Evolutionary conservation across 2,329 filamentous ascomycete species (phyloP).

Genomic region (Phialophora tarda): DNA sequence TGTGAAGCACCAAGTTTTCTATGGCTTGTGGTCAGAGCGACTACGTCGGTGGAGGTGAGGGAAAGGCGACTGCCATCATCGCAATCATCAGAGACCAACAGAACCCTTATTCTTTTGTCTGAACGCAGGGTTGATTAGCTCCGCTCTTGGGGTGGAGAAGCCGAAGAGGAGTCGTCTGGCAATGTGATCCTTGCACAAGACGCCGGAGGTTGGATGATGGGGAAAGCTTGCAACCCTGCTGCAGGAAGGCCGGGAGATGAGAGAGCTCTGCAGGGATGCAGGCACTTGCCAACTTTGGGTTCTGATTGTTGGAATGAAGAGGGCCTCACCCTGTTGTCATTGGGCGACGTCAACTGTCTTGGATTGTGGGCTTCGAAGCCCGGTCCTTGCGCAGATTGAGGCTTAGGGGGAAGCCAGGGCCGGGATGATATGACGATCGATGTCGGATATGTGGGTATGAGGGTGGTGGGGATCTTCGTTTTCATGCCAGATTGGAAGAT

Average conservation of each 20-base stretch:
- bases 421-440: slow-evolving; percentile 24
- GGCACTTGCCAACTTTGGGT: not conserved
- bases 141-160: slow-evolving; percentile 28
- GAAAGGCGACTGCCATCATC: slow-evolving; percentile 27
- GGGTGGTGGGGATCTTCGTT: slow-evolving; percentile 17
- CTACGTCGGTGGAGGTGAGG: slow-evolving; percentile 34
- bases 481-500: slow-evolving; percentile 35
- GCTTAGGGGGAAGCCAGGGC: slow-evolving; percentile 27
- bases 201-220: slow-evolving; percentile 29
- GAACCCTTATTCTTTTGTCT: slow-evolving; percentile 11
- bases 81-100: slow-evolving; percentile 18
- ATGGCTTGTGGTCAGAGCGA: slow-evolving; percentile 10
- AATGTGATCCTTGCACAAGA: slow-evolving; percentile 22
- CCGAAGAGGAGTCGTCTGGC: slow-evolving; percentile 20
- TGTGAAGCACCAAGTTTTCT: slow-evolving; percentile 25
- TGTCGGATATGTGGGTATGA: slow-evolving; percentile 23
- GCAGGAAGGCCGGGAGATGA: slow-evolving; percentile 1
- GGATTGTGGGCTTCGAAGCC: slow-evolving; percentile 2
- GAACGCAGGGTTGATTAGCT: slow-evolving; percentile 30
- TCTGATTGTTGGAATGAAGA: slow-evolving; percentile 7
- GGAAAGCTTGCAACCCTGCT: slow-evolving; percentile 14
- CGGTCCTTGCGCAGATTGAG: slow-evolving; percentile 26
- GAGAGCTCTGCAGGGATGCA: slow-evolving; percentile 1
- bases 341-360: slow-evolving; percentile 6
- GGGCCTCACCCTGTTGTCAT: not conserved